Evolutionary conservation across 1,284 basidiomycete genomes (phyloP).

Genomic region (Mycena citricolor): DNA sequence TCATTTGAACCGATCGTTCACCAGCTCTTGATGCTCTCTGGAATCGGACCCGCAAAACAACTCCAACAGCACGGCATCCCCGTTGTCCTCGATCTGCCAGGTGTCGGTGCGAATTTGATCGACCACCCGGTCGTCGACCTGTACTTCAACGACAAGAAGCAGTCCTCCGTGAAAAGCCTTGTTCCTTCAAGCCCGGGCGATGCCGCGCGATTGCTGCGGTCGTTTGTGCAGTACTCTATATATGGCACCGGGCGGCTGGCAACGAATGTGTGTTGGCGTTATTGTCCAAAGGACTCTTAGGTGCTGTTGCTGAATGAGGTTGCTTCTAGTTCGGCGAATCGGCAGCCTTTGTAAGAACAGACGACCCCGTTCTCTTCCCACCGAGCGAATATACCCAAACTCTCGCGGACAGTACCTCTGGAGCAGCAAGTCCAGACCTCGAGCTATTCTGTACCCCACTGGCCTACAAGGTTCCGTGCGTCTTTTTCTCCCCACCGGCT

Average conservation of each 20-base stretch:
- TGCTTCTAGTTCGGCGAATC: slow-evolving; percentile 52
- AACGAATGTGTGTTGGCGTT: slow-evolving; percentile 47
- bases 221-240: slow-evolving; percentile 43
- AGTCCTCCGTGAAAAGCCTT: no score
- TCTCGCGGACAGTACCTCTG: slow-evolving; percentile 55
- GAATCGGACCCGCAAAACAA: slow-evolving; percentile 57
- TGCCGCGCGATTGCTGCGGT: no score
- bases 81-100: slow-evolving; percentile 51
- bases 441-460: slow-evolving; percentile 56
- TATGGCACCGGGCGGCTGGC: slow-evolving; percentile 47
- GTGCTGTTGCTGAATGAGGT: neutral
- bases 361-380: slow-evolving; percentile 54
- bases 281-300: neutral
- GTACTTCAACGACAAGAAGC: slow-evolving; percentile 42
- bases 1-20: neutral
- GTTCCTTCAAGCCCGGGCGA: no score
- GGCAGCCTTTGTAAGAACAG: slow-evolving; percentile 56
- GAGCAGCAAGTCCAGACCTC: slow-evolving; percentile 55
- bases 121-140: slow-evolving; percentile 55
- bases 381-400: slow-evolving; percentile 37
- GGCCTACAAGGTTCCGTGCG: slow-evolving; percentile 40
- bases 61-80: slow-evolving; percentile 48
- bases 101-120: slow-evolving; percentile 58
- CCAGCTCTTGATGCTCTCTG: slow-evolving; percentile 69
- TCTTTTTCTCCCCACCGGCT: neutral